phyloP scores from a whole-genome alignment of 208 protist species.

The Phytomonas sp. region DNA sequence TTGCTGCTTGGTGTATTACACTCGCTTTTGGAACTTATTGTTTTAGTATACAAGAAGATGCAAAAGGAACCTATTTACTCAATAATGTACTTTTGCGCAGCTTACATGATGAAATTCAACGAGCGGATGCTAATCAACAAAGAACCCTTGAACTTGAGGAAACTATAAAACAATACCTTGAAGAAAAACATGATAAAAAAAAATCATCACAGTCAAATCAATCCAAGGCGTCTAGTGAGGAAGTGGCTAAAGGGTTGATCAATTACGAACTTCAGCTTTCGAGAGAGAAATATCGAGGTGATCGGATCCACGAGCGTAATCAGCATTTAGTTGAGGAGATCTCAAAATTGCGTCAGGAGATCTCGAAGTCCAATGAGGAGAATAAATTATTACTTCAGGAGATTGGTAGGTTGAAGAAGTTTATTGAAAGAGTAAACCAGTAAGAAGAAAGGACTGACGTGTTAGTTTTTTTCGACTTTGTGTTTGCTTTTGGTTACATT shows the following conservation, averaged over 20 bases:
- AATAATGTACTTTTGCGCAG: conserved; percentile 82
- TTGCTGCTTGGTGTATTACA: conserved; percentile 74
- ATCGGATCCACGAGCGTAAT: conserved; percentile 52
- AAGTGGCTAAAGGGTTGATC: conserved; percentile 35
- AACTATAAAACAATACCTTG: conserved; percentile 33
- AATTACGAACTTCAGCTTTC: conserved; percentile 78
- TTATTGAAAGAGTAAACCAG: conserved; percentile 8
- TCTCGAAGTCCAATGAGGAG: conserved; percentile 37
- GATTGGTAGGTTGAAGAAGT: conserved; percentile 45
- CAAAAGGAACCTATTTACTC: conserved; percentile 79
- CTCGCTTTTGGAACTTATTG: conserved; percentile 69
- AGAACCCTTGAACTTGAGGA: conserved; percentile 44
- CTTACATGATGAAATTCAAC: conserved; percentile 69
- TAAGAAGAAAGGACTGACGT: neutral
- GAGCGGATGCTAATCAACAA: conserved; percentile 68
- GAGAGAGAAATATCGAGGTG: conserved; percentile 44
- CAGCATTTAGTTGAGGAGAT: conserved; percentile 68
- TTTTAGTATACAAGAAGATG: conserved; percentile 80
- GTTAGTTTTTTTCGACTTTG: neutral
- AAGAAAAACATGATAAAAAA: conserved; percentile 21
- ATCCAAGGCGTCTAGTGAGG: conserved; percentile 22
- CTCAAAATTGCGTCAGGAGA: conserved; percentile 32
- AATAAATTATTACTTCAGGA: conserved; percentile 38
- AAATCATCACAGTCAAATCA: conserved; percentile 23
- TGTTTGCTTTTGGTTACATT: neutral